These are phyloP conservation scores for Hypholoma sublateritium DNA, from an alignment of 768 basidiomycete species.

Conservation along the genomic window DNA sequence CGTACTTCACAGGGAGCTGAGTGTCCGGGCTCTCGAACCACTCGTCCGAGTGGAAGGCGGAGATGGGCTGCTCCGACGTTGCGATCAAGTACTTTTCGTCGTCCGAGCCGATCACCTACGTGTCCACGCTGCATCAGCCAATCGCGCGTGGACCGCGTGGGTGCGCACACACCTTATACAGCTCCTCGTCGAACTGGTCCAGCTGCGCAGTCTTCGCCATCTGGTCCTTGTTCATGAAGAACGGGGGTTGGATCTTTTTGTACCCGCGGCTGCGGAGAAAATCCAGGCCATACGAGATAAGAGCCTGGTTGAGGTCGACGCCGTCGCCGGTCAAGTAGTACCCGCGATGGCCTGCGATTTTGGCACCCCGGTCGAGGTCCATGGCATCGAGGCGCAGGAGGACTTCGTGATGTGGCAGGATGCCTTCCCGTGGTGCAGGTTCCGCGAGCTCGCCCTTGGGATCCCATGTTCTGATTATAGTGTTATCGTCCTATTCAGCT, in stretches of 20 bases:
- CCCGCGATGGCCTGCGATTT: conserved; percentile 93
- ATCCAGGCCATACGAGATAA: conserved; percentile 93
- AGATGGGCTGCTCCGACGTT: conserved; percentile 98
- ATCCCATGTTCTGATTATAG: conserved; percentile 79
- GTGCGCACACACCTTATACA: conserved; percentile 74
- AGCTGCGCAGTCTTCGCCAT: conserved; percentile 99
- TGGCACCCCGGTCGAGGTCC: conserved; percentile 94
- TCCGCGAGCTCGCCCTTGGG: conserved; percentile 74
- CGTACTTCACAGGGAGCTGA: conserved; percentile 90
- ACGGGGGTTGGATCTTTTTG: conserved; percentile 96
- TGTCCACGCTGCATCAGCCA: not conserved
- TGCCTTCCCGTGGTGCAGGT: conserved; percentile 68
- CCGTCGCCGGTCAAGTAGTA: conserved; percentile 97
- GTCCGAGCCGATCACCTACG: conserved; percentile 79
- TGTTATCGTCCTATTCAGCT: conserved; percentile 80
- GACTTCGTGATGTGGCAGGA: conserved; percentile 98
- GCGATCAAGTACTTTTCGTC: conserved; percentile 99
- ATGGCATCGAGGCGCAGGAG: conserved; percentile 91
- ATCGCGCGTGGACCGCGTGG: not conserved
- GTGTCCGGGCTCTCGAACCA: conserved; percentile 94
- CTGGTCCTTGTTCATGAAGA: conserved; percentile 97
- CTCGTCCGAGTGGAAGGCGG: conserved; percentile 92
- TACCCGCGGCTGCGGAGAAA: conserved; percentile 81
- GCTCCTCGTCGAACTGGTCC: conserved; percentile 96
- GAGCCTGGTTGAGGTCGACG: conserved; percentile 94